Percentiles rank a stretch among this genome's conserved stretches.
Conservation (phyloP, 2,329 filamentous ascomycete genomes). For the Curvularia eragrostidis region DNA sequence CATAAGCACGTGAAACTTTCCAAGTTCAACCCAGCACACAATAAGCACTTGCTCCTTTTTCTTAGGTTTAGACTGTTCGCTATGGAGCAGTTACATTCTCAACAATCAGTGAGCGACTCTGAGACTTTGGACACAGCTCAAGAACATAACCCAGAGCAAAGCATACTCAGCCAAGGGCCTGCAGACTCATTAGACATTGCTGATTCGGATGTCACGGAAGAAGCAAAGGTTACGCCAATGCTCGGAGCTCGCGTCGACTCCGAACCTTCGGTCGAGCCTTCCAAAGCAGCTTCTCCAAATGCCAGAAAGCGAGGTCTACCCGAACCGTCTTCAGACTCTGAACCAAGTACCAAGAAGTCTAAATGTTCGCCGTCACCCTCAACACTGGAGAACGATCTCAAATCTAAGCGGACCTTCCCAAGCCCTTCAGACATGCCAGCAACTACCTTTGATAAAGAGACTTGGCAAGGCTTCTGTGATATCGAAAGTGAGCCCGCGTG, state of each 20-base stretch:
- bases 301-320: conserved; percentile 27
- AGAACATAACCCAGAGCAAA: conserved; percentile 9
- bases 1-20: conserved; percentile 22
- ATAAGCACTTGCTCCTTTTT: background rate
- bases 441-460: conserved; percentile 49
- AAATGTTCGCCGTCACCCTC: conserved; percentile 15
- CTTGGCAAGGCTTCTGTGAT: conserved; percentile 78
- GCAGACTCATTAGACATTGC: background rate
- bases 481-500: conserved; percentile 87
- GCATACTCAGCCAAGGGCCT: conserved; percentile 3
- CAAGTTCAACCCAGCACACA: background rate
- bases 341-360: conserved; percentile 27
- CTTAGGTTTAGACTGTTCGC: background rate
- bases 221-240: background rate
- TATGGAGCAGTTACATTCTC: background rate
- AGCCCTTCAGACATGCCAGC: conserved; percentile 43
- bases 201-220: background rate
- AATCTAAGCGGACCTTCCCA: conserved; percentile 16
- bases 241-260: background rate
- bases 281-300: conserved; percentile 11
- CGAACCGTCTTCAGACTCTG: conserved; percentile 10
- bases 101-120: background rate
- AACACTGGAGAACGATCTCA: conserved; percentile 3
- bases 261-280: background rate
- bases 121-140: background rate